Conservation (phyloP, 345 rosid genomes). For the Erysimum cheiranthoides region DNA sequence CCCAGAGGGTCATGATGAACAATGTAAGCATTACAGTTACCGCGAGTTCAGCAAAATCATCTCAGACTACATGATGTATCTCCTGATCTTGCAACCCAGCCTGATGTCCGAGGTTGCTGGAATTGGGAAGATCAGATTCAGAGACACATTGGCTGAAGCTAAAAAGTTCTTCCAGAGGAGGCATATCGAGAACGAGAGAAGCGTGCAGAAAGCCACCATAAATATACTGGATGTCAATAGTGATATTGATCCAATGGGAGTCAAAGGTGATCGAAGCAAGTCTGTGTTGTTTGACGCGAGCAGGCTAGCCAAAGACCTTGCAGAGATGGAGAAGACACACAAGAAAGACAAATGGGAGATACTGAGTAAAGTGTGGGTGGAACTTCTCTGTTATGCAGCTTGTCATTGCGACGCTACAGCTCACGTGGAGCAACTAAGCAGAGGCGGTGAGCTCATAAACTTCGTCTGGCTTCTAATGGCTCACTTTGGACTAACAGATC, state of each 20-base stretch:
- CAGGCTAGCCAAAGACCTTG: slow-evolving; percentile 60
- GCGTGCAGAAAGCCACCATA: slow-evolving; percentile 28
- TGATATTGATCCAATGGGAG: slow-evolving; percentile 45
- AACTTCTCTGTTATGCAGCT: slow-evolving; percentile 61
- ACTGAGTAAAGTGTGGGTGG: slow-evolving; percentile 68
- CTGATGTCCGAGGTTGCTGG: slow-evolving; percentile 63
- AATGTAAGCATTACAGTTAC: not conserved
- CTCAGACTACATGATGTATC: slow-evolving; percentile 68
- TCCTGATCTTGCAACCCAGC: slow-evolving; percentile 58
- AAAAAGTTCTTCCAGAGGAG: slow-evolving; percentile 48
- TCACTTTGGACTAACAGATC: slow-evolving; percentile 65
- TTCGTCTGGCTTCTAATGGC: slow-evolving; percentile 80
- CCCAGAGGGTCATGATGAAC: not conserved
- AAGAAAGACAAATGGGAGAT: slow-evolving; percentile 54
- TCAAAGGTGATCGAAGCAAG: slow-evolving; percentile 70
- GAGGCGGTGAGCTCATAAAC: slow-evolving; percentile 70
- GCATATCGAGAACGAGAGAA: slow-evolving; percentile 3
- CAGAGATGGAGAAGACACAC: slow-evolving; percentile 18
- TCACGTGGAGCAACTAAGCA: slow-evolving; percentile 66
- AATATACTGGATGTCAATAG: slow-evolving; percentile 43
- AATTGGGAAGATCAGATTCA: slow-evolving; percentile 57
- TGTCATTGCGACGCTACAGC: slow-evolving; percentile 58
- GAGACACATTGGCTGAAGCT: slow-evolving; percentile 62
- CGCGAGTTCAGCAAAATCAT: slow-evolving; percentile 53
- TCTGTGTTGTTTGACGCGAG: slow-evolving; percentile 68